Evolutionary conservation across 305 asterid species (phyloP).

Genomic region (Solanum hybrid): DNA sequence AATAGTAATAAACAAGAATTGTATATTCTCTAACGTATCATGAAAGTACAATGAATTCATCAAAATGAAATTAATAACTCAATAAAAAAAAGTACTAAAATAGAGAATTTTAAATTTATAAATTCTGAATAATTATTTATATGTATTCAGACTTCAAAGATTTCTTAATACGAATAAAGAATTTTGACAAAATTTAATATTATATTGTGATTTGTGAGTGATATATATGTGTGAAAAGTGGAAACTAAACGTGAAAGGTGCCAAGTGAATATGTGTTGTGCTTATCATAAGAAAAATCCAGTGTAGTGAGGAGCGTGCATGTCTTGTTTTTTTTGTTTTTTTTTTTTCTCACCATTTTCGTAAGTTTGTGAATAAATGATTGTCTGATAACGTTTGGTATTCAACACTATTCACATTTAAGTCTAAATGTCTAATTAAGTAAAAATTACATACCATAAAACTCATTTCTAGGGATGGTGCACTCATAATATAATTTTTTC

Average conservation of each 20-base stretch:
- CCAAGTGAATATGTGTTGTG: not conserved
- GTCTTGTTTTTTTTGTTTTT: not conserved
- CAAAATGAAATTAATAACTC: not conserved
- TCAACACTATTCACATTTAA: no score
- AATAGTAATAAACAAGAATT: not conserved
- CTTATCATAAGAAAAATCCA: not conserved
- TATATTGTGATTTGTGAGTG: not conserved
- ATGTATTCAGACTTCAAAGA: not conserved
- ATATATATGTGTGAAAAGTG: not conserved
- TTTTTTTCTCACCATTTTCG: no score
- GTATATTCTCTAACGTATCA: no score
- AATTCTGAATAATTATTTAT: no score
- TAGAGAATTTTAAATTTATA: no score
- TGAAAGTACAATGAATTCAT: not conserved
- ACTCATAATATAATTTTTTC: no score
- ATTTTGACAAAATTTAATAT: no score
- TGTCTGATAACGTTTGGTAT: no score
- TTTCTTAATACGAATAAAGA: not conserved
- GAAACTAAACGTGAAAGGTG: not conserved
- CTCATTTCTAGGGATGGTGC: not conserved
- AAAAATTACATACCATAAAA: no score
- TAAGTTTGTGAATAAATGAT: no score
- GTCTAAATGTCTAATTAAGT: not conserved
- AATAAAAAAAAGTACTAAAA: no score
- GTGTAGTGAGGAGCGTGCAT: not conserved